These are phyloP conservation scores for Botrytis pseudocinerea DNA, from an alignment of 2,329 filamentous ascomycete genomes.

Conservation along the genomic window DNA sequence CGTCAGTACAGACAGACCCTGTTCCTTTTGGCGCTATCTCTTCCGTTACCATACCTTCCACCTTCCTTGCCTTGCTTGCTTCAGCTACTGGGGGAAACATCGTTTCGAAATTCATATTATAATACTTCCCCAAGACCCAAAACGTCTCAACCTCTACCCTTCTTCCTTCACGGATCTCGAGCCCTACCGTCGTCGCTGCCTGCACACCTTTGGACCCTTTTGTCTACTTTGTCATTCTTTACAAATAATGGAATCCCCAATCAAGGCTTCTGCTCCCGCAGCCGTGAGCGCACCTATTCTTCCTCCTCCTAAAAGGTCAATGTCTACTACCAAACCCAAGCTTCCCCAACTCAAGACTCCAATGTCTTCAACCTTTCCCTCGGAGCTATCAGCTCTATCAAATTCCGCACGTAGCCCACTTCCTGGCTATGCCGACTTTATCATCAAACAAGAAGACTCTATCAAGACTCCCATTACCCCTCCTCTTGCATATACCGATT, in stretches of 20 bases:
- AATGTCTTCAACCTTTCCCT: conserved; percentile 61
- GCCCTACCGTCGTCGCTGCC: conserved; percentile 35
- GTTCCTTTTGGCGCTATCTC: conserved; percentile 31
- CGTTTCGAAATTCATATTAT: conserved; percentile 34
- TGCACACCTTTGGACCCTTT: conserved; percentile 28
- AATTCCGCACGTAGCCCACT: conserved; percentile 70
- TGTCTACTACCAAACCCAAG: conserved; percentile 50
- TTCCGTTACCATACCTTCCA: conserved; percentile 21
- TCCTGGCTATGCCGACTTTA: conserved; percentile 58
- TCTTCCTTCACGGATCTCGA: conserved; percentile 33
- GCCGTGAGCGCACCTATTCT: conserved; percentile 30
- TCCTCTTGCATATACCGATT: conserved; percentile 86
- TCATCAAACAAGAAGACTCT: conserved; percentile 66
- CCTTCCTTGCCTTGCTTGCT: conserved; percentile 22
- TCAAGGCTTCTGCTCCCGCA: conserved; percentile 23
- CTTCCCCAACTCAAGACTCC: conserved; percentile 63
- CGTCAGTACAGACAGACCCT: conserved; percentile 25
- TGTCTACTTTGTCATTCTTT: conserved; percentile 36
- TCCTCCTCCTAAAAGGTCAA: conserved; percentile 35
- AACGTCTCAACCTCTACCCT: conserved; percentile 25
- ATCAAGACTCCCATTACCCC: conserved; percentile 87
- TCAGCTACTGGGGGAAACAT: conserved; percentile 29
- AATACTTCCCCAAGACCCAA: conserved; percentile 34
- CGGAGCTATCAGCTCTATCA: conserved; percentile 57
- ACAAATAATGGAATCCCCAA: conserved; percentile 20